A percentile compares a stretch with the other conserved stretches of the same genome.
Conservation (phyloP, 495 filamentous ascomycete genomes). For the Astrothelium macrocarpum region DNA sequence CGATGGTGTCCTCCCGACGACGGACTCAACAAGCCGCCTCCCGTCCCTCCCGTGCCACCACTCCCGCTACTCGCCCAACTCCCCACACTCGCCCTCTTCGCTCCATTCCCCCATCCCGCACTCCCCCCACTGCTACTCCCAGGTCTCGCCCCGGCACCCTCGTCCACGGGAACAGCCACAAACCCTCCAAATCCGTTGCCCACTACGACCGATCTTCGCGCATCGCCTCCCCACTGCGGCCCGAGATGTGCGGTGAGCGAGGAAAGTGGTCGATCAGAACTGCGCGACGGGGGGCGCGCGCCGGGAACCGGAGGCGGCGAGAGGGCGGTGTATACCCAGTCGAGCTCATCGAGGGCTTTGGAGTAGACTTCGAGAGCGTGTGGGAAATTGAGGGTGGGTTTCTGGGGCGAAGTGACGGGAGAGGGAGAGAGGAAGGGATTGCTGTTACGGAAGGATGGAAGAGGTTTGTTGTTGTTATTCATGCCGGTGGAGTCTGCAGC, state of each 20-base stretch:
- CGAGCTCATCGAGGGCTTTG: slow-evolving; percentile 74
- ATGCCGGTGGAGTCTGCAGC: slow-evolving; percentile 22
- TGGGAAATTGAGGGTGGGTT: slow-evolving; percentile 38
- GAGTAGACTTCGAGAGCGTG: slow-evolving; percentile 72
- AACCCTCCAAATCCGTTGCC: slow-evolving; percentile 77
- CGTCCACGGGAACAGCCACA: slow-evolving; percentile 61
- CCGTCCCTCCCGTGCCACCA: slow-evolving; percentile 10
- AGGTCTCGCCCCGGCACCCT: slow-evolving; percentile 17
- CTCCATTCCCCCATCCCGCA: background rate
- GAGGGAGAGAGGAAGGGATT: slow-evolving; percentile 15
- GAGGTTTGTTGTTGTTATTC: slow-evolving; percentile 20
- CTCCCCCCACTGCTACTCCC: background rate
- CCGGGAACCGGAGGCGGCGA: slow-evolving; percentile 35
- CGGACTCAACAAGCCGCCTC: slow-evolving; percentile 16
- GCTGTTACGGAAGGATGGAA: slow-evolving; percentile 19
- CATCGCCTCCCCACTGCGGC: slow-evolving; percentile 51
- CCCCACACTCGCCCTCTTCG: background rate
- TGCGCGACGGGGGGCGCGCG: slow-evolving; percentile 25
- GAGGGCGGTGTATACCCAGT: slow-evolving; percentile 70
- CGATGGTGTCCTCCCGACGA: slow-evolving; percentile 8
- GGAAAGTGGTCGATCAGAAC: slow-evolving; percentile 44
- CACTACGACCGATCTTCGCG: slow-evolving; percentile 52
- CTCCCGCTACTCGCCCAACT: slow-evolving; percentile 17
- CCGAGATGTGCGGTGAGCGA: slow-evolving; percentile 45
- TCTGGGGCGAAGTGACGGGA: slow-evolving; percentile 18